phyloP scores from a whole-genome alignment of 2,329 filamentous ascomycete species.

The Talaromyces sp. region DNA sequence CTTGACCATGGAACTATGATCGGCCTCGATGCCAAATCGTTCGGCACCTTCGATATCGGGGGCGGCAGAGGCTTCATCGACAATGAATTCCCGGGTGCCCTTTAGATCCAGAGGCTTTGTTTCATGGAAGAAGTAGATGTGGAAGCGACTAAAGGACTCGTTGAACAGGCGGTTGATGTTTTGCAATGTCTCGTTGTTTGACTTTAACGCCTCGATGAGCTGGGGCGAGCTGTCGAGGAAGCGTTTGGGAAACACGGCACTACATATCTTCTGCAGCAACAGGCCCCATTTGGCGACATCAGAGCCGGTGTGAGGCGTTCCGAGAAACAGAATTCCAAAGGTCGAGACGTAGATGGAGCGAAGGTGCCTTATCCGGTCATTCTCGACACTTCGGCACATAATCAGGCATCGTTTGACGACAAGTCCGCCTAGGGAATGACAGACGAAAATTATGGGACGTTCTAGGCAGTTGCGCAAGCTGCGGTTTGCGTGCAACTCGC shows the following conservation, averaged over 20 bases:
- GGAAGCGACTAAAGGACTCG: slow-evolving; percentile 64
- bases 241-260: slow-evolving; percentile 59
- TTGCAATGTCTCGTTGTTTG: slow-evolving; percentile 67
- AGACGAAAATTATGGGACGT: slow-evolving; percentile 70
- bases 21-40: slow-evolving; percentile 69
- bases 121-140: slow-evolving; percentile 73
- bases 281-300: slow-evolving; percentile 64
- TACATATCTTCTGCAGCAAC: slow-evolving; percentile 63
- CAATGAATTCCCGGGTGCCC: slow-evolving; percentile 58
- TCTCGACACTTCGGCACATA: slow-evolving; percentile 58
- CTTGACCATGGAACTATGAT: slow-evolving; percentile 69
- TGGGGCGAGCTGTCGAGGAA: slow-evolving; percentile 63
- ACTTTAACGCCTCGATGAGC: slow-evolving; percentile 65
- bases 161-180: slow-evolving; percentile 70
- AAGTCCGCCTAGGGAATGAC: slow-evolving; percentile 68
- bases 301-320: slow-evolving; percentile 68
- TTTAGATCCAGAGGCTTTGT: slow-evolving; percentile 65
- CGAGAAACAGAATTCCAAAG: slow-evolving; percentile 70
- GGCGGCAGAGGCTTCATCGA: slow-evolving; percentile 64
- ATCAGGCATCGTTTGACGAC: slow-evolving; percentile 65
- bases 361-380: slow-evolving; percentile 57
- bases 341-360: slow-evolving; percentile 69
- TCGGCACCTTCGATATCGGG: slow-evolving; percentile 65
- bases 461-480: slow-evolving; percentile 46
- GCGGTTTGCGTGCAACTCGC: slow-evolving; percentile 58